Evolutionary conservation across 2,329 filamentous ascomycete species (phyloP).

Genomic region (Exophiala viscosa): DNA sequence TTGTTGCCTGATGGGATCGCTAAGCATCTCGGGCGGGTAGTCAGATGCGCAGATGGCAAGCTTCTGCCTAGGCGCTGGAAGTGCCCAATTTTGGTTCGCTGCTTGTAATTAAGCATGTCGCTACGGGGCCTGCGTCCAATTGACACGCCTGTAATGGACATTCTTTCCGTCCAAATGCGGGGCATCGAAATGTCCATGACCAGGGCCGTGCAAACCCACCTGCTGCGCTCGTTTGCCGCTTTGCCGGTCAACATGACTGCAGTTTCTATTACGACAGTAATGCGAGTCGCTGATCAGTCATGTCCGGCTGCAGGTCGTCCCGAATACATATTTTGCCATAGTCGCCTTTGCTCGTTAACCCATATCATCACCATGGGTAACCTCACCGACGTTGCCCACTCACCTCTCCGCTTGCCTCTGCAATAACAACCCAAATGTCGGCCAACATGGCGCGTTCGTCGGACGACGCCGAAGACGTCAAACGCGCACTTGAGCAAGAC

Average conservation of each 20-base stretch:
- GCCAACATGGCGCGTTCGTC: constrained; percentile 12
- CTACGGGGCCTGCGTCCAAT: background rate
- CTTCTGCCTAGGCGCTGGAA: too few relatives aligned
- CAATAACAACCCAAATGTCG: constrained; percentile 2
- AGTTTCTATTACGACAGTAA: constrained; percentile 18
- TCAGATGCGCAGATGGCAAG: too few relatives aligned
- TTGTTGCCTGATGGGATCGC: too few relatives aligned
- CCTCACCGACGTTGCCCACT: background rate
- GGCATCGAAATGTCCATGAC: background rate
- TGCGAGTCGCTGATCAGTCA: background rate
- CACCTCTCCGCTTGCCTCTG: background rate
- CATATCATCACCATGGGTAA: constrained; percentile 8
- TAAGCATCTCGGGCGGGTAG: too few relatives aligned
- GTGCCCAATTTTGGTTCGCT: too few relatives aligned
- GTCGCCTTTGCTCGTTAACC: background rate
- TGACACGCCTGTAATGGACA: background rate
- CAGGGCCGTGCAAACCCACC: too few relatives aligned
- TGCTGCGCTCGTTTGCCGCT: constrained; percentile 4
- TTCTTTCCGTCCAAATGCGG: background rate
- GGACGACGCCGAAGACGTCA: constrained; percentile 25
- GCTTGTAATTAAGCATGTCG: too few relatives aligned
- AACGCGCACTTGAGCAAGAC: constrained; percentile 22
- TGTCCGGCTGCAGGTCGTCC: constrained; percentile 9
- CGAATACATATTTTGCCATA: constrained; percentile 19
- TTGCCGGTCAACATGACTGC: constrained; percentile 10